phyloP scores from a whole-genome alignment of 1,284 basidiomycete genomes.

The Prillingera fragicola region DNA sequence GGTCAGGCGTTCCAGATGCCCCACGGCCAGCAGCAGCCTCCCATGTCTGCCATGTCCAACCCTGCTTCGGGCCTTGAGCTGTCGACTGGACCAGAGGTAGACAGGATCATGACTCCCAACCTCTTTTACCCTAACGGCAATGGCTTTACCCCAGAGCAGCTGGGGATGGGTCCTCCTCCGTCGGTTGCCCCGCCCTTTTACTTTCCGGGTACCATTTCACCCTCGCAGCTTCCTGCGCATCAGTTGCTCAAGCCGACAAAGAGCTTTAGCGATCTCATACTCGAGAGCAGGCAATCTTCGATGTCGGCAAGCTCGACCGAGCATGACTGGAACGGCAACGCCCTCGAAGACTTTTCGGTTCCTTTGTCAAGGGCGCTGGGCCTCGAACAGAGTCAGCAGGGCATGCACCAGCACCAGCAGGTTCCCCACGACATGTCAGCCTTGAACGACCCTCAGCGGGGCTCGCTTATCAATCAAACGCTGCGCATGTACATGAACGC shows the following conservation, averaged over 20 bases:
- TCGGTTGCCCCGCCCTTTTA: conserved; percentile 3
- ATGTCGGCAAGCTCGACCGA: conserved; percentile 37
- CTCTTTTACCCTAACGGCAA: conserved; percentile 10
- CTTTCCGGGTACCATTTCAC: conserved; percentile 34
- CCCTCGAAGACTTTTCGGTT: conserved; percentile 25
- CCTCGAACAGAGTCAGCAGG: conserved; percentile 11
- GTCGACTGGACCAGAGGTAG: conserved; percentile 5
- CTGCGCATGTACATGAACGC: conserved; percentile 62
- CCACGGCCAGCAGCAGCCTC: conserved; percentile 15
- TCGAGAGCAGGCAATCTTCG: conserved; percentile 32
- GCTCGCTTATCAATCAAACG: conserved; percentile 13
- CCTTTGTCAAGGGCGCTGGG: conserved; percentile 20
- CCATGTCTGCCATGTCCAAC: conserved; percentile 19
- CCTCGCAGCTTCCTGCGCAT: conserved; percentile 29
- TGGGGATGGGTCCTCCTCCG: background rate
- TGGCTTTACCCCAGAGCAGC: background rate
- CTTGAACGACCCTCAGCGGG: background rate
- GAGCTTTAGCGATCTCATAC: conserved; percentile 34
- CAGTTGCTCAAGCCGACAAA: conserved; percentile 31
- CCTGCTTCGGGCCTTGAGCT: conserved; percentile 19
- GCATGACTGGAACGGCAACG: conserved; percentile 26
- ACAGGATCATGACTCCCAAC: conserved; percentile 19
- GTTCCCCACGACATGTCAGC: background rate
- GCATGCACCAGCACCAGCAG: conserved; percentile 2
- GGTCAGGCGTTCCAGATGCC: conserved; percentile 13